Evolutionary conservation across 1,139 yeast species (phyloP).

Genomic region (Zygoascus meyerae): DNA sequence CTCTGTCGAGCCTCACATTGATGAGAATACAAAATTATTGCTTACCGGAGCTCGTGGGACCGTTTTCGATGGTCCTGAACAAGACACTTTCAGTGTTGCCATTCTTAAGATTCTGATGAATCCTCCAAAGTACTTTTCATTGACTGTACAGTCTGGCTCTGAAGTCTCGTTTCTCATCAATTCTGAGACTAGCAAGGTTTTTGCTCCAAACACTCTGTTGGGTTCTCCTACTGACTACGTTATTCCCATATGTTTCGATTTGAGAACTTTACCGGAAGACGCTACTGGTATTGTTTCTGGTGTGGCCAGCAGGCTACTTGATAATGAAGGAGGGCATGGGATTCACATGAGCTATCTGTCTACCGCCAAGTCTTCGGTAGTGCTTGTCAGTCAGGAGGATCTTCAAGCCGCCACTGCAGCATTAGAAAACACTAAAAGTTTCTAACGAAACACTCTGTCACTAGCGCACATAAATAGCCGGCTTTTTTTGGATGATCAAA

Average conservation of each 20-base stretch:
- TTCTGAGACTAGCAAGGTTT: conserved; percentile 30
- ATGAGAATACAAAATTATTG: conserved; percentile 40
- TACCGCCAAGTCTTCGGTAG: conserved; percentile 56
- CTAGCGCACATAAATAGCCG: too few relatives aligned
- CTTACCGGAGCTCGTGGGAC: conserved; percentile 60
- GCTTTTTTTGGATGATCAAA: too few relatives aligned
- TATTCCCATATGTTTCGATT: conserved; percentile 53
- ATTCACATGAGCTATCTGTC: conserved; percentile 56
- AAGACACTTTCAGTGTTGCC: conserved; percentile 23
- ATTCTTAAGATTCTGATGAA: conserved; percentile 27
- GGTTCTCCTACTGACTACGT: conserved; percentile 55
- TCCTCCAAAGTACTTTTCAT: conserved; percentile 50
- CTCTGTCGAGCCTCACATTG: conserved; percentile 44
- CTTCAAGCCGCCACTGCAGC: conserved; percentile 25
- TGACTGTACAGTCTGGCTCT: conserved; percentile 48
- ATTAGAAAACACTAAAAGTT: conserved; percentile 5
- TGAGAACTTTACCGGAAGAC: conserved; percentile 52
- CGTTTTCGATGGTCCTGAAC: conserved; percentile 16
- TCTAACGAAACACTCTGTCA: background rate
- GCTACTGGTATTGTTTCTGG: conserved; percentile 67
- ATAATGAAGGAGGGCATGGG: conserved; percentile 10
- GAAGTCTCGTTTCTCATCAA: conserved; percentile 51
- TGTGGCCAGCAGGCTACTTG: conserved; percentile 49
- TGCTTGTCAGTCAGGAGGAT: conserved; percentile 54
- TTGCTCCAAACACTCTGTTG: conserved; percentile 38